A percentile compares a stretch with the other conserved stretches of the same genome.
Conservation (phyloP, 1,139 yeast species). For the Candida albicans region DNA sequence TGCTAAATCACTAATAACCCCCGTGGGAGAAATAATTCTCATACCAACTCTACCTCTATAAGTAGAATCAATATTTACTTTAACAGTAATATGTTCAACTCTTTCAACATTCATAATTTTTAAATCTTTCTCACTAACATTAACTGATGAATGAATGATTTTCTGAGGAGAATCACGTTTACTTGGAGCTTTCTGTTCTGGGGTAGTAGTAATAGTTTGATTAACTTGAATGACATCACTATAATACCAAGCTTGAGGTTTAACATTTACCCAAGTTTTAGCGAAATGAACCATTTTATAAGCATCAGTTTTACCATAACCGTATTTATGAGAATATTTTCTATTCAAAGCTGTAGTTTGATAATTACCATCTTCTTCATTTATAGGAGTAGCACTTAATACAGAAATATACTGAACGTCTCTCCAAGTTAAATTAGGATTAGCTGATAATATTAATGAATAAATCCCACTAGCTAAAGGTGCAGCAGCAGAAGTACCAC, state of each 20-base stretch:
- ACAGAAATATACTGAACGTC: conserved; percentile 87
- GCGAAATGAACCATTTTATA: conserved; percentile 73
- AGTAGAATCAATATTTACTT: conserved; percentile 65
- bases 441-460: conserved; percentile 74
- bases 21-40: conserved; percentile 70
- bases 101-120: conserved; percentile 60
- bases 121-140: conserved; percentile 51
- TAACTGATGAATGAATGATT: conserved; percentile 42
- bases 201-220: conserved; percentile 21
- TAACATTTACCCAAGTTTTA: conserved; percentile 74
- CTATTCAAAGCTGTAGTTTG: conserved; percentile 62
- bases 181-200: conserved; percentile 18
- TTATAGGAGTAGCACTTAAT: conserved; percentile 67
- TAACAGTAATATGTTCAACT: conserved; percentile 84
- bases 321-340: conserved; percentile 80
- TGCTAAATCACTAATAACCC: conserved; percentile 73
- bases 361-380: conserved; percentile 68
- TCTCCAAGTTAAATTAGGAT: conserved; percentile 92
- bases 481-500: conserved; percentile 99
- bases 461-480: conserved; percentile 96
- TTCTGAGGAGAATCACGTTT: conserved; percentile 9
- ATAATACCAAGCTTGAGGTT: conserved; percentile 87
- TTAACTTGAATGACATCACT: conserved; percentile 41
- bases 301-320: conserved; percentile 93
- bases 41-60: conserved; percentile 72